A percentile compares a stretch with the other conserved stretches of the same genome.
These are phyloP conservation scores for Auxenochlorella pyrenoidosa DNA, from an alignment of 139 green algal genomes.

Conservation along the genomic window DNA sequence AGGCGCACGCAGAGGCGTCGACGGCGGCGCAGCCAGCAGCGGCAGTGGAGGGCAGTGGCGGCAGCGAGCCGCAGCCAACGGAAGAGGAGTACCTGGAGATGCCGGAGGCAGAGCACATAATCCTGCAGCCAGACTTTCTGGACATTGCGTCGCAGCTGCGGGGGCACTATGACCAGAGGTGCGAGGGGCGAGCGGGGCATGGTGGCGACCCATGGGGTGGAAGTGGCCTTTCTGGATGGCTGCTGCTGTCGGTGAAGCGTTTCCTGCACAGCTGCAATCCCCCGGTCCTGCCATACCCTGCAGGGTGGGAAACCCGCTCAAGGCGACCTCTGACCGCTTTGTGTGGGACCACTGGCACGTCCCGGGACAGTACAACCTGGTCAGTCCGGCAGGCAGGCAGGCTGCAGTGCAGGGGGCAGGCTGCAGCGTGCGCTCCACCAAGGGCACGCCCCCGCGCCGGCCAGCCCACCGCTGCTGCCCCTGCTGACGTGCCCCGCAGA, in stretches of 20 bases:
- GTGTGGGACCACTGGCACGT: conserved; percentile 80
- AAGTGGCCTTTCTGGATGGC: too few relatives aligned
- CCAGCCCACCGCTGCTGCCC: background rate
- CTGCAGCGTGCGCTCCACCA: too few relatives aligned
- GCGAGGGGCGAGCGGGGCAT: too few relatives aligned
- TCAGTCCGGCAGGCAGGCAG: background rate
- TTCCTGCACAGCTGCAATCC: background rate
- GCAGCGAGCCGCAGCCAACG: background rate
- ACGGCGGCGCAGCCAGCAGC: background rate
- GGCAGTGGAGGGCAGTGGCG: too few relatives aligned
- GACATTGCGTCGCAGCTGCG: conserved; percentile 8
- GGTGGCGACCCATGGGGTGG: too few relatives aligned
- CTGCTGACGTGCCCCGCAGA: background rate
- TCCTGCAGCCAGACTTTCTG: conserved; percentile 48
- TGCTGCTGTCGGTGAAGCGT: too few relatives aligned
- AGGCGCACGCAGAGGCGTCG: too few relatives aligned
- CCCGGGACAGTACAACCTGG: conserved; percentile 78
- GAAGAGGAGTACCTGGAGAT: conserved; percentile 19
- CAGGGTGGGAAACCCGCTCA: conserved; percentile 57
- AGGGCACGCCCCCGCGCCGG: too few relatives aligned
- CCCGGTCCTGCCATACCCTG: background rate
- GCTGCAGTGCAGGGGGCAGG: too few relatives aligned
- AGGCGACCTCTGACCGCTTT: conserved; percentile 67
- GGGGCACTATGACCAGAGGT: conserved; percentile 9
- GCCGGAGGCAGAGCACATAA: conserved; percentile 46